These are phyloP conservation scores for Ochromonas danica DNA, from an alignment of 108 stramenopile genomes.

Conservation along the genomic window DNA sequence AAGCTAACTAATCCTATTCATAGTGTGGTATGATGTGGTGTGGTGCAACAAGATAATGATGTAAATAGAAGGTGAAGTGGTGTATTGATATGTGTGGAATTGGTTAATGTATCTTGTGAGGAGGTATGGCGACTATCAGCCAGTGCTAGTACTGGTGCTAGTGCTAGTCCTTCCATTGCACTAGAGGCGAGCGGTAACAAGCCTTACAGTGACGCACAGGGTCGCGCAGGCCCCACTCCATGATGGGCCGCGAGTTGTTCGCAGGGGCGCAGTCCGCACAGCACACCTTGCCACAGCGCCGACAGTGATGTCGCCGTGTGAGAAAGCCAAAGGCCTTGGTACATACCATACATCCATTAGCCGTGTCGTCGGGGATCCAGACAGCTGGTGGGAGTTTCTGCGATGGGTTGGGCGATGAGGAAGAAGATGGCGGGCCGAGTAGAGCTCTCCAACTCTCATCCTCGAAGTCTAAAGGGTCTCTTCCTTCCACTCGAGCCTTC, in stretches of 20 bases:
- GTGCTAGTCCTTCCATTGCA: neutral
- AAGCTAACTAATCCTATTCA: too few relatives aligned
- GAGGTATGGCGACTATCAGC: too few relatives aligned
- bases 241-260: slow-evolving; percentile 26
- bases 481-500: neutral
- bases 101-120: too few relatives aligned
- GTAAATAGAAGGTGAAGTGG: too few relatives aligned
- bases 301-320: slow-evolving; percentile 30
- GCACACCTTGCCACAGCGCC: slow-evolving; percentile 3
- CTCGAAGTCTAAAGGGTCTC: too few relatives aligned
- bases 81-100: too few relatives aligned
- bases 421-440: too few relatives aligned
- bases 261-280: slow-evolving; percentile 10
- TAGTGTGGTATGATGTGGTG: too few relatives aligned
- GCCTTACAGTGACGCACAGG: slow-evolving; percentile 29
- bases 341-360: neutral
- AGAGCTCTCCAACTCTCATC: too few relatives aligned
- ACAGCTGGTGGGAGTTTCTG: neutral
- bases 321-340: neutral
- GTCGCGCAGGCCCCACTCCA: slow-evolving; percentile 4
- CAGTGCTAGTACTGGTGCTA: too few relatives aligned
- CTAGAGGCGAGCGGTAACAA: slow-evolving; percentile 3
- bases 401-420: too few relatives aligned
- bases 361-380: slow-evolving; percentile 6
- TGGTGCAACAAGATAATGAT: too few relatives aligned